Evolutionary conservation across 805 yeast species (phyloP).

Genomic region (Candida fluviatilis): DNA sequence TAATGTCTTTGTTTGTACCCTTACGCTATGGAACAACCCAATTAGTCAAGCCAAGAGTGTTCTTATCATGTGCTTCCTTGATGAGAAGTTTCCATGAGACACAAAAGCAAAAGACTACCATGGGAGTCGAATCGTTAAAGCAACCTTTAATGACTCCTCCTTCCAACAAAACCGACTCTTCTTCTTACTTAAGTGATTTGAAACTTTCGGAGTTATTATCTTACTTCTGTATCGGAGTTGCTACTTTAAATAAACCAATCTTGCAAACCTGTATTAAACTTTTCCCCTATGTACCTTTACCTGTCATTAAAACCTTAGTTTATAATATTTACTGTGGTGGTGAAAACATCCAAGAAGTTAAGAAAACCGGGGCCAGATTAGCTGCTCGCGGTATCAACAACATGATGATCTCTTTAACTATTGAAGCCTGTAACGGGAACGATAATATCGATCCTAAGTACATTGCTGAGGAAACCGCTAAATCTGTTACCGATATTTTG

Average conservation of each 20-base stretch:
- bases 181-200: constrained; percentile 48
- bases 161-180: not conserved
- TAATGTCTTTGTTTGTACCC: not conserved
- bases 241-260: constrained; percentile 61
- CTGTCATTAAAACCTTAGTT: constrained; percentile 64
- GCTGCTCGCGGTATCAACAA: constrained; percentile 76
- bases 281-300: constrained; percentile 74
- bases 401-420: constrained; percentile 93
- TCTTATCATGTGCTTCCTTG: not conserved
- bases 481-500: constrained; percentile 63
- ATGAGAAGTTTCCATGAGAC: not conserved
- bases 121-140: not conserved
- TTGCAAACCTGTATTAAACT: constrained; percentile 56
- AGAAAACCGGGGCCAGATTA: constrained; percentile 63
- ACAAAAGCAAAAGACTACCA: not conserved
- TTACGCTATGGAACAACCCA: not conserved
- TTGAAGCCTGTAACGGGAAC: constrained; percentile 86
- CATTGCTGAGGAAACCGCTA: constrained; percentile 60
- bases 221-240: constrained; percentile 63
- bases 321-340: constrained; percentile 92
- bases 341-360: constrained; percentile 65
- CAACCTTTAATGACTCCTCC: not conserved
- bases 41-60: not conserved
- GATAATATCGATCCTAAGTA: constrained; percentile 54
- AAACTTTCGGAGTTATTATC: constrained; percentile 56